These are phyloP conservation scores for Leishmania mexicana DNA, from an alignment of 208 protist genomes.

Conservation along the genomic window DNA sequence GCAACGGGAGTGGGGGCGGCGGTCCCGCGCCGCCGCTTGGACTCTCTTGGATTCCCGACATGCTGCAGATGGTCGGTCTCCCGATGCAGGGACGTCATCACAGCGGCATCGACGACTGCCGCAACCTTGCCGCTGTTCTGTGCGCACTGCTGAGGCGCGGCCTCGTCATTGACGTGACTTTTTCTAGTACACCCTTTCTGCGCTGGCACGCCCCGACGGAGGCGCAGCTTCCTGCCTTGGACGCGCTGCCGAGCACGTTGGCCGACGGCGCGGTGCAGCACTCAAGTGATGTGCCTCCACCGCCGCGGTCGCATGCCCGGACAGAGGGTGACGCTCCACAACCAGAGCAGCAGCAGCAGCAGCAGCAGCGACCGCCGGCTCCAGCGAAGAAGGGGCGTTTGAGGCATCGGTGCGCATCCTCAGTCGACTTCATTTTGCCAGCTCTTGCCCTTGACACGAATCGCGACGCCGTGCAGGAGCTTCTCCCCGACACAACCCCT, in stretches of 20 bases:
- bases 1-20: neutral
- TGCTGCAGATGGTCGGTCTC: conserved; percentile 73
- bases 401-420: neutral
- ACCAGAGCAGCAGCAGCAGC: neutral
- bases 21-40: neutral
- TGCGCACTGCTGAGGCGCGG: conserved; percentile 50
- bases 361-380: neutral
- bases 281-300: neutral
- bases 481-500: conserved; percentile 12
- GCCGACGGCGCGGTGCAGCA: neutral
- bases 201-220: conserved; percentile 27
- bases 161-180: conserved; percentile 45
- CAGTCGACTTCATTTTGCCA: neutral
- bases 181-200: neutral
- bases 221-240: conserved; percentile 8
- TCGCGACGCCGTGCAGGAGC: conserved; percentile 41
- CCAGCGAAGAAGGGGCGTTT: neutral
- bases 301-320: neutral
- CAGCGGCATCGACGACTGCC: conserved; percentile 93
- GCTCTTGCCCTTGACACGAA: conserved; percentile 20
- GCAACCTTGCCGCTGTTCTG: conserved; percentile 90
- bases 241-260: conserved; percentile 18
- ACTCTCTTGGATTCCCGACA: conserved; percentile 49
- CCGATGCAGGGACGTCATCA: conserved; percentile 85
- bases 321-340: neutral